These are phyloP conservation scores for Chaetomium strumarium DNA, from an alignment of 2,329 filamentous ascomycete genomes.

Conservation along the genomic window DNA sequence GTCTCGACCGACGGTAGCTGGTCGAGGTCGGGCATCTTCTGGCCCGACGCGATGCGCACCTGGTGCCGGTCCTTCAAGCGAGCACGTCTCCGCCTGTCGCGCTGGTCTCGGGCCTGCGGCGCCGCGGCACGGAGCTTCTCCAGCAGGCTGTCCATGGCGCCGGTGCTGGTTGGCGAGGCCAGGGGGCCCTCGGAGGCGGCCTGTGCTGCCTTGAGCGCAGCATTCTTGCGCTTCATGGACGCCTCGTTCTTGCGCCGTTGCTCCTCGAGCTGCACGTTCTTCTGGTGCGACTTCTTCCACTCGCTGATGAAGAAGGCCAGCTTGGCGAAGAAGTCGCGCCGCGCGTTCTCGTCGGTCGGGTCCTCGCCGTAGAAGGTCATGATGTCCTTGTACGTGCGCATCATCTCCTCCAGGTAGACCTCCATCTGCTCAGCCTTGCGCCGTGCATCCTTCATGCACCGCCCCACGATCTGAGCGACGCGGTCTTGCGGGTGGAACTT, in stretches of 20 bases:
- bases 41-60: conserved; percentile 81
- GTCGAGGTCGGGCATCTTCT: conserved; percentile 71
- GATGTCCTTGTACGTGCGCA: conserved; percentile 85
- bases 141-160: conserved; percentile 91
- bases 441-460: conserved; percentile 92
- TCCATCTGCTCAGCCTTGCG: conserved; percentile 95
- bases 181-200: conserved; percentile 45
- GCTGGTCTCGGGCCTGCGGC: conserved; percentile 80
- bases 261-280: conserved; percentile 82
- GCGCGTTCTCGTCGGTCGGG: conserved; percentile 81
- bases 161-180: conserved; percentile 65
- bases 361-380: conserved; percentile 97
- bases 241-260: conserved; percentile 78
- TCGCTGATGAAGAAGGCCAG: conserved; percentile 83
- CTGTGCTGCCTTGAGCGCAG: conserved; percentile 54
- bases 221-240: conserved; percentile 84
- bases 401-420: conserved; percentile 89
- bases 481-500: conserved; percentile 98
- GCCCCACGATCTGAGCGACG: conserved; percentile 83
- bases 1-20: conserved; percentile 36
- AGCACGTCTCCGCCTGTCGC: conserved; percentile 80
- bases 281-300: conserved; percentile 94
- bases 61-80: conserved; percentile 87
- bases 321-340: conserved; percentile 92
- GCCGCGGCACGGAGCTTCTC: conserved; percentile 93